These are phyloP conservation scores for Floccularia luteovirens DNA, from an alignment of 768 basidiomycete species.

Conservation along the genomic window DNA sequence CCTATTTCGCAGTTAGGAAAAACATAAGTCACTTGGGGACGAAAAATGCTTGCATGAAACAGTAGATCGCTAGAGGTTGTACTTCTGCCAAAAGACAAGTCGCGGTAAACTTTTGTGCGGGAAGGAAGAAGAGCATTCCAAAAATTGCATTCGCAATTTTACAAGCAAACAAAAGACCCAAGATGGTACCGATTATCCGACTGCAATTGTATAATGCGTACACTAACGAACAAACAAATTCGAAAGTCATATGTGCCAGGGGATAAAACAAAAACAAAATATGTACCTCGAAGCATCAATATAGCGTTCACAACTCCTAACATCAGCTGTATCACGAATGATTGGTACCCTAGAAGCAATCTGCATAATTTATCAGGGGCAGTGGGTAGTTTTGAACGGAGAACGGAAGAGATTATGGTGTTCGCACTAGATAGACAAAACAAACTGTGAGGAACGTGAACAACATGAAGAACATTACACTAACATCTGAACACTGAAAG, in stretches of 20 bases:
- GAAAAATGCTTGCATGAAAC: background rate
- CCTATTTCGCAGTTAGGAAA: background rate
- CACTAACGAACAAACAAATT: background rate
- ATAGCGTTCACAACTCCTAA: background rate
- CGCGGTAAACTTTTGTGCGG: background rate
- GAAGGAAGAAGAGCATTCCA: background rate
- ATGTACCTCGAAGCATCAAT: background rate
- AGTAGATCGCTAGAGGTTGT: background rate
- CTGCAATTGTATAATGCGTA: conserved; percentile 1
- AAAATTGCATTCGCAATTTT: background rate
- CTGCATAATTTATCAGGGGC: background rate
- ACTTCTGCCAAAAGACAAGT: background rate
- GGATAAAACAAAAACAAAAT: background rate
- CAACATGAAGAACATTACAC: background rate
- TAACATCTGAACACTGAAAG: background rate
- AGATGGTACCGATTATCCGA: background rate
- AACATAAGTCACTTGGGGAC: background rate
- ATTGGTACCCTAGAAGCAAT: background rate
- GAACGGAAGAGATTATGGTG: background rate
- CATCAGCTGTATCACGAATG: background rate
- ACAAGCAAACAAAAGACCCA: background rate
- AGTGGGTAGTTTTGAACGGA: background rate
- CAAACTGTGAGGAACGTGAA: background rate
- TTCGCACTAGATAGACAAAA: background rate
- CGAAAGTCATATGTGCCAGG: no score